These are phyloP conservation scores for Panaeolus cyanescens DNA, from an alignment of 768 basidiomycete species.

Conservation along the genomic window DNA sequence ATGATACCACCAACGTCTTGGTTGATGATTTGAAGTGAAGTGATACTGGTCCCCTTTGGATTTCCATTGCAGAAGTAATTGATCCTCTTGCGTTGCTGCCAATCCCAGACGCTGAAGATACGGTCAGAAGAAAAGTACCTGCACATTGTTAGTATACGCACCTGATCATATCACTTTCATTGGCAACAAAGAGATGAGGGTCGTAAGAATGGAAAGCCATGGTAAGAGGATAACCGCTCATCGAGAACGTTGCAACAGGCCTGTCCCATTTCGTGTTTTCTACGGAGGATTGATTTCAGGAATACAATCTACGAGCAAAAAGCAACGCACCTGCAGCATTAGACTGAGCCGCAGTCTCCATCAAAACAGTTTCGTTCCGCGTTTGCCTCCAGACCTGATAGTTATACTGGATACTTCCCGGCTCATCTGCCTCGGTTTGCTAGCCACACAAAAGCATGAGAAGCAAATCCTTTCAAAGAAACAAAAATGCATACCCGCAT, in stretches of 20 bases:
- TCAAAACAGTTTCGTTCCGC: constrained; percentile 80
- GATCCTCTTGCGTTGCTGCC: constrained; percentile 78
- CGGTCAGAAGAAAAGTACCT: constrained; percentile 1
- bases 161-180: constrained; percentile 87
- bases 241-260: constrained; percentile 65
- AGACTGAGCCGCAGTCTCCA: constrained; percentile 70
- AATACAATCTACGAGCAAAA: not conserved
- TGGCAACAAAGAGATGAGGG: constrained; percentile 82
- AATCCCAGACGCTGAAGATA: constrained; percentile 83
- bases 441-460: constrained; percentile 32
- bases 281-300: constrained; percentile 23
- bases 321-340: constrained; percentile 66
- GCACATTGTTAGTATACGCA: constrained; percentile 31
- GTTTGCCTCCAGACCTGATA: constrained; percentile 94
- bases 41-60: constrained; percentile 77
- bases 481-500: constrained; percentile 75
- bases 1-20: constrained; percentile 93
- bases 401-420: constrained; percentile 91
- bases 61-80: constrained; percentile 91
- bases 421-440: constrained; percentile 96
- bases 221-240: constrained; percentile 62
- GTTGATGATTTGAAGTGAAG: constrained; percentile 90
- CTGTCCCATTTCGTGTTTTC: constrained; percentile 73
- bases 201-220: constrained; percentile 94
- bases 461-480: not conserved